Conservation (phyloP, 139 green algal species). For the Tetraselmis striata region DNA sequence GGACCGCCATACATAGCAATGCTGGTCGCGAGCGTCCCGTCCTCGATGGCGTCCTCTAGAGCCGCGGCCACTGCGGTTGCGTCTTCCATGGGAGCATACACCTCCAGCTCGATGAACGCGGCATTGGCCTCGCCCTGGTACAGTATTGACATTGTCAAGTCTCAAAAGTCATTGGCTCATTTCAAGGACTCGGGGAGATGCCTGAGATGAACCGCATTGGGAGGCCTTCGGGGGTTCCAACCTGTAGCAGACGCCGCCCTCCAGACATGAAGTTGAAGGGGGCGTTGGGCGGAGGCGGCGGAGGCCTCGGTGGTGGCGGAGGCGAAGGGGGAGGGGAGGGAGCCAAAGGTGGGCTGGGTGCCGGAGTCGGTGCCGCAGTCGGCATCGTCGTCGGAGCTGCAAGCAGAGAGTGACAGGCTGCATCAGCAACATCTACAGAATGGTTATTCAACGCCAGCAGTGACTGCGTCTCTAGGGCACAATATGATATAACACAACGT, state of each 20-base stretch:
- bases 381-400: not conserved
- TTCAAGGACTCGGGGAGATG: no score
- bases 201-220: no score
- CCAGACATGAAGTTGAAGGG: not conserved
- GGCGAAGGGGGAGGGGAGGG: not conserved
- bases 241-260: not conserved
- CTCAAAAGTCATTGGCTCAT: no score
- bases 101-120: not conserved
- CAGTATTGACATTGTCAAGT: no score
- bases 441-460: no score
- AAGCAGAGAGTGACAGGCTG: no score
- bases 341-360: not conserved
- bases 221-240: no score
- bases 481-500: no score
- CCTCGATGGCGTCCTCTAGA: not conserved
- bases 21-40: not conserved
- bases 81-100: not conserved
- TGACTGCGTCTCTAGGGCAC: no score
- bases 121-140: not conserved
- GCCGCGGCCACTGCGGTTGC: not conserved
- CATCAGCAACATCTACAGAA: no score
- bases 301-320: not conserved
- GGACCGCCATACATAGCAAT: not conserved
- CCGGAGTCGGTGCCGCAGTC: not conserved
- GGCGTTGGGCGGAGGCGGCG: not conserved